Evolutionary conservation across 495 filamentous ascomycete genomes (phyloP).

Genomic region (Barbatosphaeria neglecta): DNA sequence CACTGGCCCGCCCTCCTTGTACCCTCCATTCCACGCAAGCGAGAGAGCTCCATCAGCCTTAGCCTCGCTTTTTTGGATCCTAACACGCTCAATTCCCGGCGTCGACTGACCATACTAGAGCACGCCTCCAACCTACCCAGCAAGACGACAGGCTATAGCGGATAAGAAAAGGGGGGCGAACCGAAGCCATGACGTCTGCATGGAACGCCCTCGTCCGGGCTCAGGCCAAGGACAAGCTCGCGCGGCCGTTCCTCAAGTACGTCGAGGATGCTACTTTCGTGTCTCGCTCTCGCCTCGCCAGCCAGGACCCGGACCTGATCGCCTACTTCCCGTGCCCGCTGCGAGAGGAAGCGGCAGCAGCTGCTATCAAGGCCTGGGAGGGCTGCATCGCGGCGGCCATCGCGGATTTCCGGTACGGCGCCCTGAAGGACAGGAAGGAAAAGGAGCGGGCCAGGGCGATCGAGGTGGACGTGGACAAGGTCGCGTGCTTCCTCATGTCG

Average conservation of each 20-base stretch:
- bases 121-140: no score
- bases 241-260: conserved; percentile 15
- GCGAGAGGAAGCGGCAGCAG: conserved; percentile 57
- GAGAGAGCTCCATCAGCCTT: no score
- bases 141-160: no score
- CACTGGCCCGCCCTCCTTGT: no score
- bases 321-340: conserved; percentile 51
- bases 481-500: conserved; percentile 57
- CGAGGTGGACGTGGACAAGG: conserved; percentile 49
- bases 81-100: no score
- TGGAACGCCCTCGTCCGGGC: no score
- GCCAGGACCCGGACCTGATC: conserved; percentile 17
- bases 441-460: conserved; percentile 38
- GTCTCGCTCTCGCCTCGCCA: conserved; percentile 11
- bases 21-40: no score
- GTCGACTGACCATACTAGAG: no score
- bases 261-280: conserved; percentile 16
- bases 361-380: conserved; percentile 59
- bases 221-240: no score
- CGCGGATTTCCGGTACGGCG: conserved; percentile 43
- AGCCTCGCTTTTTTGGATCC: no score
- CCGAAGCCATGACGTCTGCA: no score
- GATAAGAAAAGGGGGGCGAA: no score
- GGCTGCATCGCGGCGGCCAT: conserved; percentile 55
- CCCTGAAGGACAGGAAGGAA: conserved; percentile 10